These are phyloP conservation scores for Orbilia javanica DNA, from an alignment of 2,329 filamentous ascomycete genomes.

Conservation along the genomic window DNA sequence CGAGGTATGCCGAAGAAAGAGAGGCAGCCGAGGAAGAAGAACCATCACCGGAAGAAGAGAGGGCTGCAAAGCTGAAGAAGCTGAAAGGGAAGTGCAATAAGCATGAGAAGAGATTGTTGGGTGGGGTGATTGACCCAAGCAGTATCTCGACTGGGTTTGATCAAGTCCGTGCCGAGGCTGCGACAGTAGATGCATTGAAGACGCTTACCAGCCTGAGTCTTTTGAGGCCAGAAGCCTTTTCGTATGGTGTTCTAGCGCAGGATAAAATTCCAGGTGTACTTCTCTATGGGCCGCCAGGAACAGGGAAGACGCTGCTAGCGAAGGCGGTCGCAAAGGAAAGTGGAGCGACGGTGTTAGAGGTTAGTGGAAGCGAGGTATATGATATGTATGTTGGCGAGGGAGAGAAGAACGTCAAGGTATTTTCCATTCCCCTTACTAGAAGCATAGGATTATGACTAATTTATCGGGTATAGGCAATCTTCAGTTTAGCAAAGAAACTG, in stretches of 20 bases:
- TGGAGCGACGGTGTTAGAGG: slow-evolving; percentile 81
- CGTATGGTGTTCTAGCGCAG: slow-evolving; percentile 89
- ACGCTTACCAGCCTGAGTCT: slow-evolving; percentile 89
- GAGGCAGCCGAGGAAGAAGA: slow-evolving; percentile 62
- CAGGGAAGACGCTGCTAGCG: slow-evolving; percentile 78
- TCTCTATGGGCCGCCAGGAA: slow-evolving; percentile 88
- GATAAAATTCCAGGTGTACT: slow-evolving; percentile 92
- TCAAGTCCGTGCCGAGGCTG: slow-evolving; percentile 83
- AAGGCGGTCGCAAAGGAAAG: slow-evolving; percentile 78
- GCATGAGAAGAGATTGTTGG: slow-evolving; percentile 84
- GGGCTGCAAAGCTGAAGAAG: slow-evolving; percentile 67
- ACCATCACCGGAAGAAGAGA: slow-evolving; percentile 64
- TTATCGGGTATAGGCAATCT: slow-evolving; percentile 74
- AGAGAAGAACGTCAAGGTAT: slow-evolving; percentile 86
- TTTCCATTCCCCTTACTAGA: background rate
- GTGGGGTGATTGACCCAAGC: slow-evolving; percentile 82
- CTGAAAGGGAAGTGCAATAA: slow-evolving; percentile 74
- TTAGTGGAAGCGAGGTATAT: slow-evolving; percentile 90
- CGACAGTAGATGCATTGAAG: slow-evolving; percentile 88
- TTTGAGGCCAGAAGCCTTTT: slow-evolving; percentile 91
- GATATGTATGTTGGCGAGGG: slow-evolving; percentile 97
- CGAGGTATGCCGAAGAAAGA: slow-evolving; percentile 42
- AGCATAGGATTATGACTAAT: background rate
- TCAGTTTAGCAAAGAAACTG: slow-evolving; percentile 89
- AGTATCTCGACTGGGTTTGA: slow-evolving; percentile 88